Conservation (phyloP, 495 filamentous ascomycete species). For the Cercophora scortea region DNA sequence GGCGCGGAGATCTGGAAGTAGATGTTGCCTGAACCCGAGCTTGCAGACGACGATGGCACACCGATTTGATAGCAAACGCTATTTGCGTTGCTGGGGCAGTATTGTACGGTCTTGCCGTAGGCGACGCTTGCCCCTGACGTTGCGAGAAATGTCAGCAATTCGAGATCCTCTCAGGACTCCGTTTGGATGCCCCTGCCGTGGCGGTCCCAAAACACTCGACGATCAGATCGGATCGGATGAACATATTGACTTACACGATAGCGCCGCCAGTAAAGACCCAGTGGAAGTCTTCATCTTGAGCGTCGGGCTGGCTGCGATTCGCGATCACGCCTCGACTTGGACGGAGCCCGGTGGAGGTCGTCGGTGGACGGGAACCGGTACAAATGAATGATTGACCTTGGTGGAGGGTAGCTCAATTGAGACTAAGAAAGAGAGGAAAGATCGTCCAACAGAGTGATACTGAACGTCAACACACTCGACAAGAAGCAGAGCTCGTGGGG, state of each 20-base stretch:
- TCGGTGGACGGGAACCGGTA: too few species aligned
- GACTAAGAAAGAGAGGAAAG: too few species aligned
- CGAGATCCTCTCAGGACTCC: background rate
- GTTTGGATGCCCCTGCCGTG: too few species aligned
- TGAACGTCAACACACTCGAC: too few species aligned
- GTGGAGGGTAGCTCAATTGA: too few species aligned
- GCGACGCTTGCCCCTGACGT: constrained; percentile 6
- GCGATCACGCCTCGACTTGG: background rate
- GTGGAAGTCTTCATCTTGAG: constrained; percentile 6
- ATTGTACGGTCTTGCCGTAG: background rate
- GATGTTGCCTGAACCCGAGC: constrained; percentile 39
- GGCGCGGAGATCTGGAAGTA: constrained; percentile 62
- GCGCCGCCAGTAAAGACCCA: constrained; percentile 4
- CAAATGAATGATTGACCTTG: too few species aligned
- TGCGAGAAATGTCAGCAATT: constrained; percentile 9
- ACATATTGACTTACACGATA: constrained; percentile 9
- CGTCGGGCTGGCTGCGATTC: background rate
- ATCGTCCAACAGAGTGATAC: too few species aligned
- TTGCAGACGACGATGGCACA: constrained; percentile 33
- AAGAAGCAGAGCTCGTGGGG: too few species aligned
- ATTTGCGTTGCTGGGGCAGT: constrained; percentile 16
- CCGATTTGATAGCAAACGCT: constrained; percentile 39
- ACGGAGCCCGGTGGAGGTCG: background rate
- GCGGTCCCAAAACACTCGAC: background rate
- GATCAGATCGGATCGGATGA: background rate